Evolutionary conservation across 1,284 basidiomycete species (phyloP).

Genomic region (Lignosus rhinocerotis): DNA sequence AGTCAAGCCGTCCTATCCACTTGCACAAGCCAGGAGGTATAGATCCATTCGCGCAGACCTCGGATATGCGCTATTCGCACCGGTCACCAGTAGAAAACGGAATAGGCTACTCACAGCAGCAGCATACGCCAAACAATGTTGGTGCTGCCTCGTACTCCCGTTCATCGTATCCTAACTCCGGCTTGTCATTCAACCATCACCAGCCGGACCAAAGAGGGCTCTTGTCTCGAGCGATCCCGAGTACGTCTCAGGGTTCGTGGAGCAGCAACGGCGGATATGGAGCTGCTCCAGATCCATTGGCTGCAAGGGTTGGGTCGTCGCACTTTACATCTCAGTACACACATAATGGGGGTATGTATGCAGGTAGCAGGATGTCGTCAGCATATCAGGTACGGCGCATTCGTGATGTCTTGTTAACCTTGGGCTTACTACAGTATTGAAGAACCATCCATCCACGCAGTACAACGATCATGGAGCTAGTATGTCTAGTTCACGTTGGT

Average conservation of each 20-base stretch:
- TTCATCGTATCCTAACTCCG: constrained; percentile 18
- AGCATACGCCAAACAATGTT: constrained; percentile 15
- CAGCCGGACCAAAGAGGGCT: constrained; percentile 27
- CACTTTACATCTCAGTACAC: constrained; percentile 20
- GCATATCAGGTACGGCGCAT: constrained; percentile 20
- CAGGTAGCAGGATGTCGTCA: constrained; percentile 13
- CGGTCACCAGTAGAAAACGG: constrained; percentile 21
- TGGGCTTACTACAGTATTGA: neutral
- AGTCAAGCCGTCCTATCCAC: constrained; percentile 9
- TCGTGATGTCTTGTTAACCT: neutral
- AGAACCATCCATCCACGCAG: constrained; percentile 12
- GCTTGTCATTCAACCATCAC: constrained; percentile 22
- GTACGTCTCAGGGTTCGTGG: constrained; percentile 7
- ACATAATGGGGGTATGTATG: constrained; percentile 15
- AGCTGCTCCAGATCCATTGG: constrained; percentile 10
- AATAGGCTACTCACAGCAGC: constrained; percentile 19
- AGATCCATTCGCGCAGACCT: constrained; percentile 18
- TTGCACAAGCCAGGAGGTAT: constrained; percentile 16
- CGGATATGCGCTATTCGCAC: constrained; percentile 22
- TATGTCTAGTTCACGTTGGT: constrained; percentile 18
- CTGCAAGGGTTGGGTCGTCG: constrained; percentile 12
- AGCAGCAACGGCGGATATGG: constrained; percentile 20
- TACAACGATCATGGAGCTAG: constrained; percentile 10
- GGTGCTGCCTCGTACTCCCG: constrained; percentile 19
- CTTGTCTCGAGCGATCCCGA: constrained; percentile 12